A percentile compares a stretch with the other conserved stretches of the same genome.
These are phyloP conservation scores for Penicillium sumatraense DNA, from an alignment of 2,329 filamentous ascomycete genomes.

Conservation along the genomic window DNA sequence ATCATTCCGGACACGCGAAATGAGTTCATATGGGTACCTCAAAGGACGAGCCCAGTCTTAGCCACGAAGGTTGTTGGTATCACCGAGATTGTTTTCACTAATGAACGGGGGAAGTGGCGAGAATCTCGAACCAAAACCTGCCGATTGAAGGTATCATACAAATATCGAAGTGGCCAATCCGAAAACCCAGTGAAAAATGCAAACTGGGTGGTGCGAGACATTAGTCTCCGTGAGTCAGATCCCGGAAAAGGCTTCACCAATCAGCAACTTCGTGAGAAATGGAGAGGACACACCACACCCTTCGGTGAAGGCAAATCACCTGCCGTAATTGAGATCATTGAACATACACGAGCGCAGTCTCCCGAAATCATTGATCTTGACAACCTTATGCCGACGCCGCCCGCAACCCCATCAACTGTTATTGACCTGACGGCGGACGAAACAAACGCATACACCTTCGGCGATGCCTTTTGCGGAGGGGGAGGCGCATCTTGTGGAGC, in stretches of 20 bases:
- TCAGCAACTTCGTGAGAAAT: constrained; percentile 31
- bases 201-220: constrained; percentile 31
- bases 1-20: neutral
- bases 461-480: constrained; percentile 74
- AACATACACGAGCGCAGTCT: neutral
- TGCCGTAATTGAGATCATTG: neutral
- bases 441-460: constrained; percentile 63
- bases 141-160: constrained; percentile 3
- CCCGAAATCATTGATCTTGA: constrained; percentile 4
- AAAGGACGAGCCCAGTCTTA: neutral
- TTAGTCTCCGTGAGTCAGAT: constrained; percentile 38
- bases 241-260: constrained; percentile 15
- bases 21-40: neutral
- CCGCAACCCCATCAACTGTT: constrained; percentile 4
- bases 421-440: constrained; percentile 26
- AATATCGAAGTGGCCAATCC: neutral
- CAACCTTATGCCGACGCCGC: neutral
- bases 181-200: neutral
- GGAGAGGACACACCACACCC: constrained; percentile 36
- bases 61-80: neutral
- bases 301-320: constrained; percentile 32
- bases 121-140: neutral
- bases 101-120: neutral
- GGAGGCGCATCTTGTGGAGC: constrained; percentile 74
- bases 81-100: neutral